Evolutionary conservation across 2,329 filamentous ascomycete genomes (phyloP).

Genomic region (Diaporthe destruens): DNA sequence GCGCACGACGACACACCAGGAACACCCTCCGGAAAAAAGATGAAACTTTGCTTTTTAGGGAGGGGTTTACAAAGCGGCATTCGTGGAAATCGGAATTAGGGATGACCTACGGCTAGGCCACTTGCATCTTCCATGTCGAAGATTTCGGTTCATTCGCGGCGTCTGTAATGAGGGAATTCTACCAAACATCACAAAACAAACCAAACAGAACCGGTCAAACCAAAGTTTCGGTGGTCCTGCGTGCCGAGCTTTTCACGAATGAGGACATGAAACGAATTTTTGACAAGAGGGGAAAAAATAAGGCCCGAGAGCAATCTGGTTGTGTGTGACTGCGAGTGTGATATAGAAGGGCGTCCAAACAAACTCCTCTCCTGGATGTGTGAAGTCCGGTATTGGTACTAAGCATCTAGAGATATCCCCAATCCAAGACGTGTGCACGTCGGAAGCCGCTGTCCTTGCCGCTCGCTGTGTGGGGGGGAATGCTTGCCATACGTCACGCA

Average conservation of each 20-base stretch:
- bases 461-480: neutral
- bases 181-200: conserved; percentile 54
- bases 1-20: conserved; percentile 42
- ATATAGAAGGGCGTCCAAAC: neutral
- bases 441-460: neutral
- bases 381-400: neutral
- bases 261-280: conserved; percentile 34
- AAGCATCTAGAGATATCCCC: conserved; percentile 16
- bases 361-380: conserved; percentile 27
- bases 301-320: conserved; percentile 1
- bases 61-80: conserved; percentile 43
- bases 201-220: conserved; percentile 40
- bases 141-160: conserved; percentile 75
- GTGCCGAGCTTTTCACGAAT: conserved; percentile 27
- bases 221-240: conserved; percentile 24
- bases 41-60: conserved; percentile 43
- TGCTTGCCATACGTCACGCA: conserved; percentile 10
- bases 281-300: conserved; percentile 6
- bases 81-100: conserved; percentile 41
- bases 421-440: conserved; percentile 5
- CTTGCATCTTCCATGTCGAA: conserved; percentile 75
- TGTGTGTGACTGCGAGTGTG: conserved; percentile 24
- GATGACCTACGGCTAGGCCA: conserved; percentile 66
- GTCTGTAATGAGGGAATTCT: conserved; percentile 71
- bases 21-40: conserved; percentile 47